Evolutionary conservation across 2,329 filamentous ascomycete genomes (phyloP).

Genomic region (Aureobasidium sp.): DNA sequence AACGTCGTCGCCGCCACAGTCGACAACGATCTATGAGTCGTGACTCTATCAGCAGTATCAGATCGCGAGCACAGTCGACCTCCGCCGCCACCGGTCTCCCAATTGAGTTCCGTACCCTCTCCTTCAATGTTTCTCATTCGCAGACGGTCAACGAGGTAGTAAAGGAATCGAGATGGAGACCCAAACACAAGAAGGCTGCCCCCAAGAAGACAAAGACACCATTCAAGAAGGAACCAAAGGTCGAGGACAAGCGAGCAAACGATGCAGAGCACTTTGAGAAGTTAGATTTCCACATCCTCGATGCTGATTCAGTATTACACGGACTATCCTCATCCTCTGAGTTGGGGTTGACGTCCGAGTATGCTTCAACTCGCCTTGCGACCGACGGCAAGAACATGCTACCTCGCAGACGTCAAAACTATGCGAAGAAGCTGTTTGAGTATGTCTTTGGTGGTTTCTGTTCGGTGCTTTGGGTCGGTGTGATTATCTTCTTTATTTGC

Average conservation of each 20-base stretch:
- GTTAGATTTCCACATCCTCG: slow-evolving; percentile 32
- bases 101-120: slow-evolving; percentile 26
- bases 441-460: slow-evolving; percentile 43
- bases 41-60: slow-evolving; percentile 13
- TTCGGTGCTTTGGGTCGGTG: slow-evolving; percentile 39
- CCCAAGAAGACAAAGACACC: slow-evolving; percentile 3
- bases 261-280: slow-evolving; percentile 34
- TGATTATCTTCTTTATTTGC: slow-evolving; percentile 41
- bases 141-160: slow-evolving; percentile 25
- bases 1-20: slow-evolving; percentile 2
- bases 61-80: slow-evolving; percentile 8
- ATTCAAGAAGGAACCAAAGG: slow-evolving; percentile 1
- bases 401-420: slow-evolving; percentile 35
- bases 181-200: not conserved
- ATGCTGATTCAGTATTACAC: slow-evolving; percentile 25
- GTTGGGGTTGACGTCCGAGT: slow-evolving; percentile 28
- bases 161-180: not conserved
- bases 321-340: slow-evolving; percentile 11
- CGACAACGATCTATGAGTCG: slow-evolving; percentile 11
- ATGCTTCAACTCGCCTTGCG: slow-evolving; percentile 27
- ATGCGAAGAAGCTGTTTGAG: slow-evolving; percentile 31
- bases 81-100: slow-evolving; percentile 10
- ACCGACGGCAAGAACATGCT: slow-evolving; percentile 36
- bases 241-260: slow-evolving; percentile 3
- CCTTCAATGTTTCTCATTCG: slow-evolving; percentile 31